Base-by-base conservation (phyloP, 306 rosid species). In the Astragalus glycyphyllos region DNA sequence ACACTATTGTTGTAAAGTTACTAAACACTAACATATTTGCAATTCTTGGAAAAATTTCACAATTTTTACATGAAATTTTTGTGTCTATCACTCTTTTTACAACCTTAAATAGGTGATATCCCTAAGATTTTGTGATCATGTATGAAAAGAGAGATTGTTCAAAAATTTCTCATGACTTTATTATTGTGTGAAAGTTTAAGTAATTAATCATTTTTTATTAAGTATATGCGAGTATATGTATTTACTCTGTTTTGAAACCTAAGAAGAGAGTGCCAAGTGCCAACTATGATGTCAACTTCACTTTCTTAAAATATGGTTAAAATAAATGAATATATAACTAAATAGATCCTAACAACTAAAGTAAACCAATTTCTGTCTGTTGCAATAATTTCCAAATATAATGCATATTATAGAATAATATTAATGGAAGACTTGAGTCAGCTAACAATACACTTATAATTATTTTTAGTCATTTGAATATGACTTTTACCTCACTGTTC, bases 331-430 rank as follows among this genome's bases (percentile, higher is more conserved):
- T 16, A 50, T 12, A 4, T 20, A 51, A 15, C 17, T 23, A 11
- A 12, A 46, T 41, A 61, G 49, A 63, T 38, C 42, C 64, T 26
- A 42, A 61, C 29, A 15, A 60, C 17, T 16, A 48, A 49, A 51
- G 65, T 59, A 16, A 11, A 42, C 42, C 11, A 29, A 13, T 15
- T 60, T 48, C 61, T 23, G 76, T 68, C 79, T 37, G 1, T 3
- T 68, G 26, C 72, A 45, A 42, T 68, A 6, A 79, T 31, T 74
- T 60, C 62, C 40, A 17, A 4, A 23, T 38, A 14, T n/a, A 74
- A 46, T 44, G 55, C 68, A 45, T 13, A 15, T 14, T 38, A 32
- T 47, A 31, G 48, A 31, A 47, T 63, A 46, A 34, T 61, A 61
- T 2, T 7, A 40, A 3, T 40, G 11, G 67, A 44, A 26, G 38